phyloP scores from a whole-genome alignment of 768 basidiomycete species.

The Termitomyces sp. region DNA sequence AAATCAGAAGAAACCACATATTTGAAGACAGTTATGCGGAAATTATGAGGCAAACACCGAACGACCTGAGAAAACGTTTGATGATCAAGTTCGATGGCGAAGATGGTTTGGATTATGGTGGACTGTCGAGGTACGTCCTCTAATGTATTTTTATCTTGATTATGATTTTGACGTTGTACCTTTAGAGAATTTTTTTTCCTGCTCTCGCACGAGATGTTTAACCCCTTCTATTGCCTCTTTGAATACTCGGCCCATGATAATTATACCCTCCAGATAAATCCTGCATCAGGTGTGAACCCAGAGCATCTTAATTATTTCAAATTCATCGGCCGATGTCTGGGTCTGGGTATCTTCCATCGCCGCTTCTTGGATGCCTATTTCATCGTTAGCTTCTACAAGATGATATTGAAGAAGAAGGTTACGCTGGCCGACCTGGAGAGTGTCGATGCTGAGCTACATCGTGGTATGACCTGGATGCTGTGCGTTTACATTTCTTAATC shows the following conservation, averaged over 20 bases:
- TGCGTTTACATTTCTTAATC: slow-evolving; percentile 33
- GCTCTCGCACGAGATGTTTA: slow-evolving; percentile 99
- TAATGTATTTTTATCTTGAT: background rate
- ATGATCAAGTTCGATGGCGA: slow-evolving; percentile 99
- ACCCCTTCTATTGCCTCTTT: slow-evolving; percentile 99
- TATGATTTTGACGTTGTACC: background rate
- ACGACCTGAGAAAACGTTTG: slow-evolving; percentile 94
- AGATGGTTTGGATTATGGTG: slow-evolving; percentile 98
- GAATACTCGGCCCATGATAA: slow-evolving; percentile 99
- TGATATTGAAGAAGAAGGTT: slow-evolving; percentile 98
- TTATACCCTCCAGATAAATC: slow-evolving; percentile 99
- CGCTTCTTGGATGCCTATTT: slow-evolving; percentile 99
- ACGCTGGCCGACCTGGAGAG: slow-evolving; percentile 90
- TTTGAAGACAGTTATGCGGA: slow-evolving; percentile 99
- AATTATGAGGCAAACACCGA: slow-evolving; percentile 98
- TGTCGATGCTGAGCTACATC: slow-evolving; percentile 92
- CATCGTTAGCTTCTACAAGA: slow-evolving; percentile 99
- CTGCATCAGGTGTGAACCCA: slow-evolving; percentile 95
- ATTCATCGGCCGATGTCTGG: slow-evolving; percentile 94
- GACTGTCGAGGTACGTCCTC: slow-evolving; percentile 76
- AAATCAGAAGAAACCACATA: slow-evolving; percentile 95
- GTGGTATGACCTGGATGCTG: slow-evolving; percentile 99
- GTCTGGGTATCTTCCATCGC: slow-evolving; percentile 97
- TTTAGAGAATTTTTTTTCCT: slow-evolving; percentile 99
- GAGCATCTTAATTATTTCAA: slow-evolving; percentile 99